Percentiles rank a stretch among this genome's conserved stretches.
These are phyloP conservation scores for Aspergillus taichungensis DNA, from an alignment of 495 filamentous ascomycete genomes.

Conservation along the genomic window DNA sequence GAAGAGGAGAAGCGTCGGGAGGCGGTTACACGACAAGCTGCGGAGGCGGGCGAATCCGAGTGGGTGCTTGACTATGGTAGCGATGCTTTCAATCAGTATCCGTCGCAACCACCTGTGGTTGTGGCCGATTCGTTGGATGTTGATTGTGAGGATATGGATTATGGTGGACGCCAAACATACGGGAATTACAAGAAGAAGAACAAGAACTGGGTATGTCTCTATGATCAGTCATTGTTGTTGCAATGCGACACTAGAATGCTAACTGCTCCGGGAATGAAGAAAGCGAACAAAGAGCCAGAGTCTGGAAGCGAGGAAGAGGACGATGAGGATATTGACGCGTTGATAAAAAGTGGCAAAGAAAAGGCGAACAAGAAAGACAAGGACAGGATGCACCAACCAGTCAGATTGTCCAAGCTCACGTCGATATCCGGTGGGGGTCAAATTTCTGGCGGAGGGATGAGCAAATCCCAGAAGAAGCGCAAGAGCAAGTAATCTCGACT, in stretches of 20 bases:
- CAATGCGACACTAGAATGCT: background rate
- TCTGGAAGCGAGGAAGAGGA: slow-evolving; percentile 12
- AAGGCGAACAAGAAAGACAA: slow-evolving; percentile 13
- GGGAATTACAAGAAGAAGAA: slow-evolving; percentile 35
- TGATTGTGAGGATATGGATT: slow-evolving; percentile 20
- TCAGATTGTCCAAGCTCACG: slow-evolving; percentile 19
- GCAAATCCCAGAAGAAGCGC: slow-evolving; percentile 34
- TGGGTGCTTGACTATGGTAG: slow-evolving; percentile 61
- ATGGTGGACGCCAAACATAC: slow-evolving; percentile 29
- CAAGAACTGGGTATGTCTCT: slow-evolving; percentile 13
- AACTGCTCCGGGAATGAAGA: background rate
- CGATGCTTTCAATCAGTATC: slow-evolving; percentile 6
- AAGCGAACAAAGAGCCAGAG: slow-evolving; percentile 6
- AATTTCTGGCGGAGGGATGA: background rate
- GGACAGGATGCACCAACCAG: slow-evolving; percentile 2
- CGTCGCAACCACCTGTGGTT: slow-evolving; percentile 22
- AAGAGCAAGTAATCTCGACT: slow-evolving; percentile 17
- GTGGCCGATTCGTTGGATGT: slow-evolving; percentile 30
- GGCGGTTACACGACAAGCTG: slow-evolving; percentile 61
- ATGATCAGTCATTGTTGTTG: background rate
- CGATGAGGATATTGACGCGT: slow-evolving; percentile 7
- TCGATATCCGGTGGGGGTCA: slow-evolving; percentile 29
- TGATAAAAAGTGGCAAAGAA: slow-evolving; percentile 9
- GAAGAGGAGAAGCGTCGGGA: slow-evolving; percentile 67
- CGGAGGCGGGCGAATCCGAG: slow-evolving; percentile 71